Percentiles rank a stretch among this genome's conserved stretches.
These are phyloP conservation scores for Neonothopanus nambi DNA, from an alignment of 1,284 basidiomycete species.

Conservation along the genomic window DNA sequence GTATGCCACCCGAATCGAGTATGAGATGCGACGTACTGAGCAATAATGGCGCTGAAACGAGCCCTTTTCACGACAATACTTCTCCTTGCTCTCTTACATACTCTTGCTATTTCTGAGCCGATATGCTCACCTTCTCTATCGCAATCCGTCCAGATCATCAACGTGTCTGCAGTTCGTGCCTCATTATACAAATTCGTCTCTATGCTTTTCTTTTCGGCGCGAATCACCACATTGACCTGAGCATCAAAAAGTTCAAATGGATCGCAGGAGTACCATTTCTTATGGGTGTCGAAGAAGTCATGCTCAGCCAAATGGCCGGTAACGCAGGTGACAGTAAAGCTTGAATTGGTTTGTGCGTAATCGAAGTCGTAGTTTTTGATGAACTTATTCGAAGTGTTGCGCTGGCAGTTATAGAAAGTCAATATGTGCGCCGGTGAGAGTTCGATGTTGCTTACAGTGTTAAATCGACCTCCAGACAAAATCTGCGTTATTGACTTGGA, in stretches of 20 bases:
- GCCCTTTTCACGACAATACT: conserved; percentile 83
- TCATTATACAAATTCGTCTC: conserved; percentile 80
- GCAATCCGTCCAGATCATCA: conserved; percentile 99
- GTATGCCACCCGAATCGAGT: conserved; percentile 9
- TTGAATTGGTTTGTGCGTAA: conserved; percentile 74
- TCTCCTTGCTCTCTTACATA: conserved; percentile 75
- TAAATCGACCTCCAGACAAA: conserved; percentile 81
- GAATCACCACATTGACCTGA: conserved; percentile 62
- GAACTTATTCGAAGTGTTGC: conserved; percentile 66
- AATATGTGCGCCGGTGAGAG: not conserved
- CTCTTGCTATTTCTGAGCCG: conserved; percentile 80
- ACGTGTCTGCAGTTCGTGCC: conserved; percentile 72
- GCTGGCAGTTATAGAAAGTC: conserved; percentile 41
- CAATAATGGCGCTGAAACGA: conserved; percentile 95
- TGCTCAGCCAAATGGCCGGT: conserved; percentile 82
- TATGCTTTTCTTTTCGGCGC: conserved; percentile 67
- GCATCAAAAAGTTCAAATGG: conserved; percentile 90
- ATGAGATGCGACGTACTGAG: conserved; percentile 65
- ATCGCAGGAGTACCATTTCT: conserved; percentile 86
- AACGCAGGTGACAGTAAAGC: conserved; percentile 90
- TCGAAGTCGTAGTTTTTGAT: conserved; percentile 95
- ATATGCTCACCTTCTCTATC: conserved; percentile 99
- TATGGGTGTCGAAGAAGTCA: conserved; percentile 78
- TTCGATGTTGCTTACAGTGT: conserved; percentile 56
- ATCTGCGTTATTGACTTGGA: conserved; percentile 90